Evolutionary conservation across 371 early-diverging fungal genomes (phyloP), one percentile per base, ranked within the genome.

Genomic region (Umbelopsis sp.): DNA sequence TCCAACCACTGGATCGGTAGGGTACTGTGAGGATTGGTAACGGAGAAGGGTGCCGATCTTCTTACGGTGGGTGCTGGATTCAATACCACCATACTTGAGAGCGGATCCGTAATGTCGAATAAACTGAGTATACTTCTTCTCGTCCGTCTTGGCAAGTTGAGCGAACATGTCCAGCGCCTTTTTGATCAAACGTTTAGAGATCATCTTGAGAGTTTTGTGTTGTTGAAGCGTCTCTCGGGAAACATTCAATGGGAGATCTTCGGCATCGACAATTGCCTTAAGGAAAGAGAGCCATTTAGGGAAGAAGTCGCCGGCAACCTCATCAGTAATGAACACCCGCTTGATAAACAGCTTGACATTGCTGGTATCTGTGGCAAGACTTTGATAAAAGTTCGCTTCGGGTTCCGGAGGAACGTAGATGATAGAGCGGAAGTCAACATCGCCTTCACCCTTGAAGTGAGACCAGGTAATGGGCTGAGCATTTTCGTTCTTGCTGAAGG

Each of bases 291-390:
- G 81, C 86, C 85, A 95, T 66, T 80, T 85, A 68, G 91, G 96
- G 78, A 91, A 73, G 70, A 93, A 83, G 38, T 92, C 91, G n/a
- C 68, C 62, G 24, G 84, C 80, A 29, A 92, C 78, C 57, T 97
- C 97, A 65, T 97, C 97, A 14, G 96, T 96, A 72, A 99, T 96
- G 79, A 98, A 97, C 9, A 99, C 97, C 65, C 95, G 93, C 68
- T 91, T 89, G 50, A 96, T 96, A 84, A 93, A 97, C 37, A 99
- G 81, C 77, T 96, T 93, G 68, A 99, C 86, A 76, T 91, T 93
- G 69, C 80, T 74, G 10, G 75, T 75, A 51, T 66, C 74, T 45
- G 83, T 77, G 46, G 93, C 88, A 35, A 82, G 74, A 44, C 79
- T 86, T 71, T 92, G 86, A 80, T 94, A 89, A 51, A 89, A 83